Evolutionary conservation across 2,329 filamentous ascomycete genomes (phyloP).

Genomic region (Colletotrichum aenigma): DNA sequence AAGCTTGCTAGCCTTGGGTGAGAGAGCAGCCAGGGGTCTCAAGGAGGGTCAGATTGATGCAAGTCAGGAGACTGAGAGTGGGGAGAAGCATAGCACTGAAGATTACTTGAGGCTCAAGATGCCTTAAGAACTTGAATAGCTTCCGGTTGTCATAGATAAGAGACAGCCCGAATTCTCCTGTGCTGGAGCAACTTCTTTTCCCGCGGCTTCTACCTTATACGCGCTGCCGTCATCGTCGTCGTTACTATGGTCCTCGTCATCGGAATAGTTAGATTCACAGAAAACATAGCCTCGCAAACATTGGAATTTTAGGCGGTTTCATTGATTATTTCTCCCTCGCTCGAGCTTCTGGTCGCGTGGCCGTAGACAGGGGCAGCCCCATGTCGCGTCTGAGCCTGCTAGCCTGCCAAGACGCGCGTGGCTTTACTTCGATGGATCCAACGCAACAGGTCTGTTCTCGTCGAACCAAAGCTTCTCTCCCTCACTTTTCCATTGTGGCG

Average conservation of each 20-base stretch:
- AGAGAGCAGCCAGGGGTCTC: not conserved
- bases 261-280: not conserved
- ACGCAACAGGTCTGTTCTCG: not conserved
- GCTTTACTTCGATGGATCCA: not conserved
- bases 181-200: no score
- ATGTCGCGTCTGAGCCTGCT: not conserved
- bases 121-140: not conserved
- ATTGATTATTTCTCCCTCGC: not conserved
- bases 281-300: not conserved
- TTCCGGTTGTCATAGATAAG: not conserved
- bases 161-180: no score
- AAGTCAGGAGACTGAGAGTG: not conserved
- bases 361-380: not conserved
- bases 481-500: slow-evolving; percentile 37
- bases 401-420: not conserved
- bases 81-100: slow-evolving; percentile 5
- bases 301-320: not conserved
- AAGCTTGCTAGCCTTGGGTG: slow-evolving; percentile 13
- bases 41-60: not conserved
- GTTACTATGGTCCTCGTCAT: not conserved
- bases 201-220: no score
- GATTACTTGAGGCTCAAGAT: slow-evolving; percentile 4
- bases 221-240: no score
- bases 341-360: not conserved
- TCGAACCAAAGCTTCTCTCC: slow-evolving; percentile 36